Base-by-base conservation (phyloP, 2,329 filamentous ascomycete species). In the Ophiostoma australiae region DNA sequence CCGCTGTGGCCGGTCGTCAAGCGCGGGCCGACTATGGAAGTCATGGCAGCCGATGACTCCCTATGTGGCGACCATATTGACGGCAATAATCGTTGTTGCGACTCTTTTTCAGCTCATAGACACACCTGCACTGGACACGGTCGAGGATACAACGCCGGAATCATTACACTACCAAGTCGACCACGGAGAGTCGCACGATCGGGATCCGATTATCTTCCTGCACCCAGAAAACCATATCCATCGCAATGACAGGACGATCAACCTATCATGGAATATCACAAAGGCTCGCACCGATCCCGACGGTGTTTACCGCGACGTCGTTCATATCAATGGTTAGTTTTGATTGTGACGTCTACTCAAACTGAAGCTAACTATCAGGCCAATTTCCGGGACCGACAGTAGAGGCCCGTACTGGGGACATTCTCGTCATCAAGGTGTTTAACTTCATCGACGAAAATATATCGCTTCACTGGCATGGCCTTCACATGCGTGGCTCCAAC, bases 381-480 rank as follows among this genome's bases (percentile, higher is more conserved):
- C 72, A 77, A 0, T 84, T 85, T 71, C 83, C 84, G 1, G 84
- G 84, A 3, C 84, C 84, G 6, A 83, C 80, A 0, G 78, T 86
- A 35, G 83, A 85, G 75, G 80, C 79, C 10, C 80, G 82, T 13
- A 79, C 82, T 0, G 83, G 83, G 11, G 83, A 85, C 75, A 79
- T 75, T 0, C 73, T 85, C 1, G 72, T 81, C 4, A 78, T 85
- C 52, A 77, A 78, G 5, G 81, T 84, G 15, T 76, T 76, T 31
- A 85, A 85, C 75, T 74, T 73, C 1, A 73, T 83, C 5, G 76
- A 80, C 10, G 80, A 83, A n/a, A 75, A 77, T 4, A 67, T 84
- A 10, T 77, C 82, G 1, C 72, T 84, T 8, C 83, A 84, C 72
- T 84, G 82, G 81, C 83, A 84, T 76, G 83, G 83, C 6, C 76